A percentile compares a stretch with the other conserved stretches of the same genome.
Conservation (phyloP, 129 eudicot genomes). For the Escallonia herrerae region DNA sequence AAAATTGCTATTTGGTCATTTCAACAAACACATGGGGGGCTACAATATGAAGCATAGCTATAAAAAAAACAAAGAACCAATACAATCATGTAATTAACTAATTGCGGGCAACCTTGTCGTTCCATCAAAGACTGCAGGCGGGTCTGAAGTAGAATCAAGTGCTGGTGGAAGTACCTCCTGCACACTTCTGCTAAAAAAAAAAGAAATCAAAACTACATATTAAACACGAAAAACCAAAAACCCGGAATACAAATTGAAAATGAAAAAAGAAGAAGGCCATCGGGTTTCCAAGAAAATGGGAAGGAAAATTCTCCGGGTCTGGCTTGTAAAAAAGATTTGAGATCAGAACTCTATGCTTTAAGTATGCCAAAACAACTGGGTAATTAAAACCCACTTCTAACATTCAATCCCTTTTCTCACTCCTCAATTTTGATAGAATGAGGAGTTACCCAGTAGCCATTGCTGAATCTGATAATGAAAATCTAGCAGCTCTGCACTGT, state of each 20-base stretch:
- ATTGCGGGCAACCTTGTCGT: conserved; percentile 51
- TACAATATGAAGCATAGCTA: too few species aligned
- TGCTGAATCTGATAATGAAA: too few species aligned
- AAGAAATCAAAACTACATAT: not conserved
- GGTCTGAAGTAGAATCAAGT: conserved; percentile 82
- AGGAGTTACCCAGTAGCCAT: conserved; percentile 37
- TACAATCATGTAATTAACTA: not conserved
- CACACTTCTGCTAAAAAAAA: conserved; percentile 23
- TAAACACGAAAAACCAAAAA: not conserved
- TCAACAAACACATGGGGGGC: conserved; percentile 8
- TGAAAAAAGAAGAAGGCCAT: not conserved
- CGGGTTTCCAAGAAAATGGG: too few species aligned
- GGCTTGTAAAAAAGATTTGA: too few species aligned
- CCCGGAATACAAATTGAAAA: not conserved
- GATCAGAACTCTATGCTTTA: too few species aligned
- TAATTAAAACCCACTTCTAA: too few species aligned
- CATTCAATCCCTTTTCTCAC: too few species aligned
- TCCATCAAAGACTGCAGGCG: conserved; percentile 87
- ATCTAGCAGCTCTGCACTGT: too few species aligned
- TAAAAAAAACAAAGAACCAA: not conserved
- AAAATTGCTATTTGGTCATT: conserved; percentile 10
- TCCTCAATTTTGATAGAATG: too few species aligned
- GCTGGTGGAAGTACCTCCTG: conserved; percentile 73
- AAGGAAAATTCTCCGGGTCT: too few species aligned
- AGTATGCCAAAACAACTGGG: not conserved